phyloP scores from a whole-genome alignment of 768 basidiomycete species.

The Trametes sanguinea region DNA sequence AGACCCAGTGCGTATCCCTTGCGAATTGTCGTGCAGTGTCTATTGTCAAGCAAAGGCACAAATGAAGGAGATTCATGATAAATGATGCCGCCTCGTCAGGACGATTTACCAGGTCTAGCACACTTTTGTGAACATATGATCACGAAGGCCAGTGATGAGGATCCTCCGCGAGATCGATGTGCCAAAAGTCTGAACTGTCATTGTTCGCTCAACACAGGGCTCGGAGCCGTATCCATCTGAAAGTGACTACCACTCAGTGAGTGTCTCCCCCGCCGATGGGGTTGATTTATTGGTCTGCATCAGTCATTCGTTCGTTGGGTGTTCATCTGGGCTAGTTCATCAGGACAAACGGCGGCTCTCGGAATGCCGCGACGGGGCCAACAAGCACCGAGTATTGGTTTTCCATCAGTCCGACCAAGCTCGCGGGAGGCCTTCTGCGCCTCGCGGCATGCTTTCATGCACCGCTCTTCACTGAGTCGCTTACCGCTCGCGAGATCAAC shows the following conservation, averaged over 20 bases:
- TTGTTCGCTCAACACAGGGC: conserved; percentile 23
- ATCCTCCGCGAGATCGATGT: not conserved
- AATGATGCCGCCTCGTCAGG: conserved; percentile 17
- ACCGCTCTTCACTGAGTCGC: conserved; percentile 47
- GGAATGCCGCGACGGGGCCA: conserved; percentile 55
- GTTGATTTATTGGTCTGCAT: not conserved
- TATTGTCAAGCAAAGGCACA: not conserved
- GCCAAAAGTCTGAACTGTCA: not conserved
- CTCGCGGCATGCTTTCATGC: conserved; percentile 51
- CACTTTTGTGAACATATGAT: conserved; percentile 56
- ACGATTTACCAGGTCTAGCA: conserved; percentile 43
- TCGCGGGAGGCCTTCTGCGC: conserved; percentile 40
- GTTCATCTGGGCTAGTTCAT: conserved; percentile 27
- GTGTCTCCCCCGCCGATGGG: not conserved
- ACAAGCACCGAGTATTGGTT: conserved; percentile 48
- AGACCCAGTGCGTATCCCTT: conserved; percentile 42
- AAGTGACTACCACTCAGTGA: conserved; percentile 46
- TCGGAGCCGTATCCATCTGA: conserved; percentile 43
- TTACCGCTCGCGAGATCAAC: conserved; percentile 50
- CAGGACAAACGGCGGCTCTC: conserved; percentile 44
- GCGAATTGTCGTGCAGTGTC: not conserved
- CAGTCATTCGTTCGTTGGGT: not conserved
- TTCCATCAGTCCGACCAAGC: conserved; percentile 29
- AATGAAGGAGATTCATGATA: not conserved
- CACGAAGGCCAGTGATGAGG: conserved; percentile 37